Evolutionary conservation across 1,284 basidiomycete species (phyloP), one percentile per base, ranked within the genome.

Genomic region (Veloboletus limbatus): DNA sequence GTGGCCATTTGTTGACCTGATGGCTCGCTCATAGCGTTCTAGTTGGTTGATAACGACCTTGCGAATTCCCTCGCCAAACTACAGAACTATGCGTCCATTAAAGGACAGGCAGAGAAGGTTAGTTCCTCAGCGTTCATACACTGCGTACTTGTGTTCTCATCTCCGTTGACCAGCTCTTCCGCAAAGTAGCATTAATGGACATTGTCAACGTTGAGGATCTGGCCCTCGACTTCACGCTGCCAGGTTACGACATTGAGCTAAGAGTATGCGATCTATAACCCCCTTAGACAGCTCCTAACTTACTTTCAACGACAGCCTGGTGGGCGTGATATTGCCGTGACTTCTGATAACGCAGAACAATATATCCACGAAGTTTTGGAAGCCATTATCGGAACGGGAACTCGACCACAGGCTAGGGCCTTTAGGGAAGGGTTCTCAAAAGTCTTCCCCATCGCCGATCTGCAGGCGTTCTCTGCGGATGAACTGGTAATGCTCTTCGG

Each of bases 401-500:
- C 84, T 18, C 72, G 76, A 42, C 69, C 79, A 6, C 91, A 93
- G 66, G 88, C 85, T 10, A 82, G 87, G 60, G 90, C 90, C 2
- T 94, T 96, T 79, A 77, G 81, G 51, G 87, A 92, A 54, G 92
- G 92, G 3, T 96, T 96, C 69, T 92, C 90, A 4, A 87, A 90
- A 63, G 94, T 99, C 35, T 97, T 99, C 78, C 88, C 95, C 0
- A 84, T 99, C 43, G 73, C 77, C 30, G 93, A 97, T 62, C 73
- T 99, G 40, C 82, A 88, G 56, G 89, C 92, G 20, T 99, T 99
- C 72, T 89, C 94, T 22, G 81, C 92, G 6, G 92, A 97, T 47
- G 97, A 99, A 67, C 73, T 99, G 11, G 87, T 88, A 30, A 88
- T 96, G 77, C 74, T 98, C 26, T 96, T 97, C 58, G 95, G 96